phyloP scores from a whole-genome alignment of 2,329 filamentous ascomycete genomes.

The Colletotrichum euphorbiae region DNA sequence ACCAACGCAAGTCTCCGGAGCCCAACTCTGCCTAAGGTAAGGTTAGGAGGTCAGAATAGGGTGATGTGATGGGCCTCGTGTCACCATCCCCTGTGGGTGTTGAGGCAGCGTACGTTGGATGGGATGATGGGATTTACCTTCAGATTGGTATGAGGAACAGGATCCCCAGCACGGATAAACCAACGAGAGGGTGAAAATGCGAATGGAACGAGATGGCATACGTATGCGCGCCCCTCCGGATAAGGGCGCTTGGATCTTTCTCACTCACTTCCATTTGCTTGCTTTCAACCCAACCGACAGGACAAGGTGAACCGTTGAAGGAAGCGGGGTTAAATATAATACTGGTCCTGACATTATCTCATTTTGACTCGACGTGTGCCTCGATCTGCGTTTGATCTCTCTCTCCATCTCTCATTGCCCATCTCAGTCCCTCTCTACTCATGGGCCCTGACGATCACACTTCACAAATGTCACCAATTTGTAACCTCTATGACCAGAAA shows the following conservation, averaged over 20 bases:
- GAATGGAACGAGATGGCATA: conserved; percentile 6
- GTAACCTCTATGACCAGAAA: not conserved
- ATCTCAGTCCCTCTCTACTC: not conserved
- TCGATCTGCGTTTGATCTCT: not conserved
- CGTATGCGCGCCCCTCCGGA: conserved; percentile 3
- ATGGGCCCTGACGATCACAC: conserved; percentile 19
- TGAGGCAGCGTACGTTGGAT: not conserved
- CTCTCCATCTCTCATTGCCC: not conserved
- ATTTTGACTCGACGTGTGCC: not conserved
- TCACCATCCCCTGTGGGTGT: not conserved
- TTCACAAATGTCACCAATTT: not conserved
- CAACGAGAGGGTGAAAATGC: not conserved
- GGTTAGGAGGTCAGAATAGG: not conserved
- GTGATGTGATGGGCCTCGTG: not conserved
- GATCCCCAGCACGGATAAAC: conserved; percentile 22
- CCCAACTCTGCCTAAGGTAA: no score
- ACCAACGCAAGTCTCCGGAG: no score
- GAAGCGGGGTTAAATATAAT: conserved; percentile 1
- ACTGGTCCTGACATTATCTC: not conserved
- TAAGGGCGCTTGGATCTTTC: not conserved
- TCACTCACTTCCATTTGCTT: not conserved
- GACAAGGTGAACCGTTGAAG: not conserved
- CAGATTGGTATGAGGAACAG: not conserved
- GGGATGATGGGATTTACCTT: conserved; percentile 7
- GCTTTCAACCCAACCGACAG: not conserved